Base-by-base conservation (phyloP, 2,329 filamentous ascomycete species). In the Ophiocordyceps unilateralis region DNA sequence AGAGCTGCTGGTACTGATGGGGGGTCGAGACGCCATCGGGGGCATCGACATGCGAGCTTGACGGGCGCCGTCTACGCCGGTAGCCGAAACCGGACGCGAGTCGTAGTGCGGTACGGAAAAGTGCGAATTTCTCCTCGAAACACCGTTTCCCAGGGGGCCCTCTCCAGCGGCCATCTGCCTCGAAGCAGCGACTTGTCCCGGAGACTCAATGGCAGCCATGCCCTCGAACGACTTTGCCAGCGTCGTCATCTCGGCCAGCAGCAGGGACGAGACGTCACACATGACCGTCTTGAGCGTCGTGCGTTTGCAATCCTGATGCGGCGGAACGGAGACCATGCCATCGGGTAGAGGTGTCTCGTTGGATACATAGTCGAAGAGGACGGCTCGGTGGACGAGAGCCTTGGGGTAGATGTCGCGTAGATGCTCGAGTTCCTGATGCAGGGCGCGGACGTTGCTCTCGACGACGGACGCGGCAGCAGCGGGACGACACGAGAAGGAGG, bases 231-330 rank as follows among this genome's bases (percentile, higher is more conserved):
- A 81, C 52, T 75, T 84, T 45, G 81, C 82, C 45, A 85, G 68
- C 1, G 74, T 76, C 24, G 79, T 82, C 71, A 89, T 77, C 60
- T 86, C 83, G 19, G 81, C 81, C 20, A 89, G 66, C 40, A 89
- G 60, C 42, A 83, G 56, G 12, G 81, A 81, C 4, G 82, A 84
- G 44, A 88, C 73, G 57, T 86, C 80, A 54, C 82, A 86, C 74
- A 89, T 79, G 53, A 83, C 70, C 0, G 81, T 83, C 61, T 83
- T 85, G 58, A 88, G 78, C 1, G 86, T 91, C 2, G 86, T 91
- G 41, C 76, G 72, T 53, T 78, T 83, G 39, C 78, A 83, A 23
- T 76, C 67, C 44, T 79, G 71, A 19, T 66, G 65, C 0, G 80
- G 75, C 15, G 86, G 87, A 22, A 94, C 74, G 34, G 76, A 69